These are phyloP conservation scores for Aspergillus ostianus DNA, from an alignment of 495 filamentous ascomycete species.

Conservation along the genomic window DNA sequence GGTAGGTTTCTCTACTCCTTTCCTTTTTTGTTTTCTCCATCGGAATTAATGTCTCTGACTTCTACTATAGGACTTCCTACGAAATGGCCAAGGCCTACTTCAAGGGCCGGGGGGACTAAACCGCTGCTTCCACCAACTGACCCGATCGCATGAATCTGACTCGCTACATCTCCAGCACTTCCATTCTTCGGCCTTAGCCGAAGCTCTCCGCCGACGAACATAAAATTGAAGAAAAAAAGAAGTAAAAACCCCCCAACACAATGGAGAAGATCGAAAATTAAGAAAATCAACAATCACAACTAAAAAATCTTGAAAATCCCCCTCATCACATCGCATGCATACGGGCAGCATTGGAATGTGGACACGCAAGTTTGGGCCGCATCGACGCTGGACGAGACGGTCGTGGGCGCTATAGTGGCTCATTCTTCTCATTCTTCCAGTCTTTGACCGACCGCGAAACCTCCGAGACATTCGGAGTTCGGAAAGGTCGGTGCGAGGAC, in stretches of 20 bases:
- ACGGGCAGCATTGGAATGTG: not conserved
- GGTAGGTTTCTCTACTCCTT: slow-evolving; percentile 57
- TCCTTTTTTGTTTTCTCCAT: not conserved
- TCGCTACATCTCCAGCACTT: slow-evolving; percentile 4
- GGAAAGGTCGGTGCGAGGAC: slow-evolving; percentile 11
- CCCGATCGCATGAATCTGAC: slow-evolving; percentile 21
- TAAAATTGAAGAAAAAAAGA: slow-evolving; percentile 8
- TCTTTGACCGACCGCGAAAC: not conserved
- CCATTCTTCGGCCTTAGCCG: not conserved
- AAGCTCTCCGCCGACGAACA: not conserved
- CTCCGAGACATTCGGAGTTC: slow-evolving; percentile 8
- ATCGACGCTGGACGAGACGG: not conserved
- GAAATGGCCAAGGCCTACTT: slow-evolving; percentile 78
- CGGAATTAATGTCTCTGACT: slow-evolving; percentile 18
- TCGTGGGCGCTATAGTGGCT: not conserved
- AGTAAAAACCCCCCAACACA: slow-evolving; percentile 3
- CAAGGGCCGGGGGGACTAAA: slow-evolving; percentile 44
- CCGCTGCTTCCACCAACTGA: slow-evolving; percentile 4
- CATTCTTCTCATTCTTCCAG: not conserved
- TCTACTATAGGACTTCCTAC: slow-evolving; percentile 60
- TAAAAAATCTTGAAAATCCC: not conserved
- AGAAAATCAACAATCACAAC: not conserved
- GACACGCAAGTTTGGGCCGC: not conserved
- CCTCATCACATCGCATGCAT: not conserved
- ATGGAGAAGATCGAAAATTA: not conserved